phyloP scores from a whole-genome alignment of 2,329 filamentous ascomycete genomes.

The Colletotrichum horii region DNA sequence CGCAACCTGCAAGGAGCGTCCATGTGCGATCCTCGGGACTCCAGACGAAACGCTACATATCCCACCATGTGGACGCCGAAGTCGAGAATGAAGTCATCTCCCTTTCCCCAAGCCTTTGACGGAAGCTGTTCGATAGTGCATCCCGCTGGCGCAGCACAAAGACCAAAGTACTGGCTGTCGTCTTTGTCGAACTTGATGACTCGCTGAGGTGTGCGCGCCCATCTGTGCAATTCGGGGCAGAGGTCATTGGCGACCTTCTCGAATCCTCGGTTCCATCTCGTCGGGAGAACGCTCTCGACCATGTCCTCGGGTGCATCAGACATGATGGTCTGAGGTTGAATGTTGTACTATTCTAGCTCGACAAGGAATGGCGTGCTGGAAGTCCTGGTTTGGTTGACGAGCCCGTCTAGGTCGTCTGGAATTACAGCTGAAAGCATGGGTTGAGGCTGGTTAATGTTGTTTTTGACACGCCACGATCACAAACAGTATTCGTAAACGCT shows the following conservation, averaged over 20 bases:
- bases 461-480: background rate
- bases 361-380: background rate
- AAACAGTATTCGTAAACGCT: conserved; percentile 10
- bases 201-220: conserved; percentile 18
- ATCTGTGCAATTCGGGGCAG: conserved; percentile 18
- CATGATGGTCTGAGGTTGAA: background rate
- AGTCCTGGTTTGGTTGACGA: background rate
- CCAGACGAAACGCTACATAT: conserved; percentile 32
- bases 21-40: conserved; percentile 32
- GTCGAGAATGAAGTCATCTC: conserved; percentile 34
- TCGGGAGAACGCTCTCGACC: conserved; percentile 12
- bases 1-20: conserved; percentile 39
- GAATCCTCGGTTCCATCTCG: conserved; percentile 9
- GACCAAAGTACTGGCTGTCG: conserved; percentile 25
- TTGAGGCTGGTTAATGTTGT: background rate
- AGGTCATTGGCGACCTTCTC: conserved; percentile 9
- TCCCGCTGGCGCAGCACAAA: conserved; percentile 17
- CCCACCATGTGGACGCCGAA: conserved; percentile 38
- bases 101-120: conserved; percentile 27
- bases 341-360: background rate
- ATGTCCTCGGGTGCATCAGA: conserved; percentile 2
- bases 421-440: background rate
- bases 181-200: conserved; percentile 27
- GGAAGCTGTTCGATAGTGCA: conserved; percentile 21
- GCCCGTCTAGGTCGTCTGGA: background rate